Base-by-base conservation (phyloP, 495 filamentous ascomycete species). In the Polyplosphaeria fusca region DNA sequence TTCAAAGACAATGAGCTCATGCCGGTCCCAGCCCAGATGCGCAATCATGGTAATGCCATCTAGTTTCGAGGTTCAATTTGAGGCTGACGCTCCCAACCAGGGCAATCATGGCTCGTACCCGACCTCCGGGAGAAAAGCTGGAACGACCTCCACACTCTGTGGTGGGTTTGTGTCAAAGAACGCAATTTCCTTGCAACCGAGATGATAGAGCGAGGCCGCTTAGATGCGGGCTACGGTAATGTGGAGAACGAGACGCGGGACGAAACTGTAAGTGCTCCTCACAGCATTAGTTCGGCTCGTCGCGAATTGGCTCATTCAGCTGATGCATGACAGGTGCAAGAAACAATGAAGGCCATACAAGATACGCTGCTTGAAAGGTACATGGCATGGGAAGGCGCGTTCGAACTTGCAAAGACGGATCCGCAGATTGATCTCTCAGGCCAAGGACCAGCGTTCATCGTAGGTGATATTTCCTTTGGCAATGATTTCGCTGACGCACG, bases 111-210 rank as follows among this genome's bases (percentile, higher is more conserved):
- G 94, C 80, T 77, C 25, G 83, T 86, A n/a, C 84, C 88, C 73
- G 94, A 99, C 73, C 79, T 99, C 47, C 81, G 91, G 32, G 72
- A 79, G 43, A 95, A 95, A 74, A 86, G 83, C 52, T 99, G 90
- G 90, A 89, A 96, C 39, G 92, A 96, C 70, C 74, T 99, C 43
- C 91, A 96, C 67, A 73, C 72, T 47, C 78, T 99, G 55, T 99
- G 93, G 93, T 97, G 90, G 88, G 83, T 90, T 26, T 99, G 94
- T 69, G 77, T 83, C 57, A 94, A 89, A 76, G 94, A 99, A 73
- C 80, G 87, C 61, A 99, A 99, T 70, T 81, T 87, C 44, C 81
- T 97, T 64, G 80, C 82, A n/a, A 97, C 94, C 13, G 82, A 85
- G 50, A 72, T 75, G 14, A 67, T 78, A 54, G 89, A 93, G 74